Conservation (phyloP, 2,329 filamentous ascomycete species). For the Penicillium sp. region DNA sequence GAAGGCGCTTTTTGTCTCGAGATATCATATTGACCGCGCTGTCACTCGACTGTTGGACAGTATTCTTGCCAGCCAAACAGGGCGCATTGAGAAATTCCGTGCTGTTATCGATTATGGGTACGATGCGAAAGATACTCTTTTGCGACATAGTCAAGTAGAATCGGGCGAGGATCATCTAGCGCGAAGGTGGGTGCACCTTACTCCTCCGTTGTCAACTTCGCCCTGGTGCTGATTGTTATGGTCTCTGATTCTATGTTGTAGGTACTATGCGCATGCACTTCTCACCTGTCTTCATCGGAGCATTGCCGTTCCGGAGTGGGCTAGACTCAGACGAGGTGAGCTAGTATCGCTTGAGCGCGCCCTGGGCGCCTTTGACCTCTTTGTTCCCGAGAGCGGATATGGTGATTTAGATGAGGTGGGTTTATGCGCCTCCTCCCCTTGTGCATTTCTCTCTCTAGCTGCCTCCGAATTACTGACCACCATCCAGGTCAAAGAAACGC, state of each 20-base stretch:
- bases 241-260: conserved; percentile 31
- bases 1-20: conserved; percentile 67
- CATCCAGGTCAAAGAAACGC: conserved; percentile 59
- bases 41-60: conserved; percentile 62
- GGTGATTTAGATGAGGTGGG: conserved; percentile 74
- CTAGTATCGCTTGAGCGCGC: conserved; percentile 68
- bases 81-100: conserved; percentile 69
- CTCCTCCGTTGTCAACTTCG: conserved; percentile 3
- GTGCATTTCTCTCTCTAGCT: not conserved
- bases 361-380: conserved; percentile 84
- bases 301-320: conserved; percentile 78
- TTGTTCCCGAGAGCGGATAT: conserved; percentile 71
- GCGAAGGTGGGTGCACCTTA: conserved; percentile 51
- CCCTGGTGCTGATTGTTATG: conserved; percentile 7
- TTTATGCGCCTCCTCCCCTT: not conserved
- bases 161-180: conserved; percentile 75
- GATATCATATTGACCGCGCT: conserved; percentile 55
- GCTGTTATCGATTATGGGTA: conserved; percentile 73
- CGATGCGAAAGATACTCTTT: conserved; percentile 83
- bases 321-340: conserved; percentile 54
- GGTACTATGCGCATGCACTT: conserved; percentile 73
- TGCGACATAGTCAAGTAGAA: conserved; percentile 63
- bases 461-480: conserved; percentile 12
- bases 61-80: conserved; percentile 70
- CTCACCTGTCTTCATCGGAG: conserved; percentile 79